Evolutionary conservation across 1,139 yeast species (phyloP).

Genomic region (Scheffersomyces titani): DNA sequence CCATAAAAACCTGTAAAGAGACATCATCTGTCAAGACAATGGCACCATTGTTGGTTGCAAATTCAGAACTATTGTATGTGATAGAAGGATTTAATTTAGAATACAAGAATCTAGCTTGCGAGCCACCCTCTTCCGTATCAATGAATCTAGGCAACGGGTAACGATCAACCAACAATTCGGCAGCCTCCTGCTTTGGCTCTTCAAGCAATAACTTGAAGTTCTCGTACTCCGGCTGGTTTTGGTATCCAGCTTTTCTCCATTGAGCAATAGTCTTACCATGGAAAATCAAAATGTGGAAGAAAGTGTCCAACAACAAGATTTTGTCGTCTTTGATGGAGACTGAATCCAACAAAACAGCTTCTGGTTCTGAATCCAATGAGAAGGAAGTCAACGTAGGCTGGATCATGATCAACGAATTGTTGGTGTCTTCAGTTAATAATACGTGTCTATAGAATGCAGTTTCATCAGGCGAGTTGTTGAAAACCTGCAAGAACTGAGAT

Average conservation of each 20-base stretch:
- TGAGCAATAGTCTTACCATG: slow-evolving; percentile 94
- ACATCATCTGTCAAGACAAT: slow-evolving; percentile 96
- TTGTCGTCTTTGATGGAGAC: slow-evolving; percentile 89
- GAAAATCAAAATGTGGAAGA: slow-evolving; percentile 92
- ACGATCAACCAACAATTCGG: slow-evolving; percentile 85
- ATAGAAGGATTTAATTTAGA: slow-evolving; percentile 94
- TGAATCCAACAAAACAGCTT: slow-evolving; percentile 92
- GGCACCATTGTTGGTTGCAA: slow-evolving; percentile 57
- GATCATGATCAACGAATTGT: slow-evolving; percentile 93
- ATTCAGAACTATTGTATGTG: slow-evolving; percentile 65
- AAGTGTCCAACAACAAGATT: slow-evolving; percentile 86
- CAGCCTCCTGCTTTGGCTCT: slow-evolving; percentile 91
- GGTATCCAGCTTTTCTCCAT: slow-evolving; percentile 96
- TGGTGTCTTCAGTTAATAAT: slow-evolving; percentile 85
- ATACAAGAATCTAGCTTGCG: slow-evolving; percentile 94
- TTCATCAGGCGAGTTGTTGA: slow-evolving; percentile 98
- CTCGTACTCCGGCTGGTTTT: slow-evolving; percentile 85
- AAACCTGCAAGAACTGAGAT: slow-evolving; percentile 93
- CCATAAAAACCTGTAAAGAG: slow-evolving; percentile 87
- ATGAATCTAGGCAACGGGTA: slow-evolving; percentile 97
- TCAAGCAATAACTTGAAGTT: slow-evolving; percentile 85
- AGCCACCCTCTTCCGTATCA: slow-evolving; percentile 96
- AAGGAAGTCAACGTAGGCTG: slow-evolving; percentile 93
- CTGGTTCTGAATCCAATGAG: slow-evolving; percentile 78
- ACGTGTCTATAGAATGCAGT: slow-evolving; percentile 97